Conservation (phyloP, 371 early-diverging fungal genomes). For the Syncephalastrum racemosum region DNA sequence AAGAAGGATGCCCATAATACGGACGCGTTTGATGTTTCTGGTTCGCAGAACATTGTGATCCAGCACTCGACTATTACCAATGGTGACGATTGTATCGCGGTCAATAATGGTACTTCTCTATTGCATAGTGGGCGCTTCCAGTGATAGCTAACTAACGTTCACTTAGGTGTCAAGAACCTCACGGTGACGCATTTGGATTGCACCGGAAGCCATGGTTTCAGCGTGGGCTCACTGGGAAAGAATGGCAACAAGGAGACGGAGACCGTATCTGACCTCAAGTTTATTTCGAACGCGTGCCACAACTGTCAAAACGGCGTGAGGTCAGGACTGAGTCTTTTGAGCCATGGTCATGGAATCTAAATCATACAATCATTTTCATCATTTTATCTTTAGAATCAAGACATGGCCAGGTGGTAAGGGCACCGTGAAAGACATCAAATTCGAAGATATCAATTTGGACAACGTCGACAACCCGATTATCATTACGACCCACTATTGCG, state of each 20-base stretch:
- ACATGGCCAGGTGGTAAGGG: slow-evolving; percentile 27
- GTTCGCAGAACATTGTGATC: slow-evolving; percentile 24
- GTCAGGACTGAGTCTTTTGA: neutral
- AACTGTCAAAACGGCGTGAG: slow-evolving; percentile 41
- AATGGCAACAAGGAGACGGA: slow-evolving; percentile 18
- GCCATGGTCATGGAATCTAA: too few relatives aligned
- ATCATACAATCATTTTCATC: too few relatives aligned
- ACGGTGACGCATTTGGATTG: slow-evolving; percentile 26
- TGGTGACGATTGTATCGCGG: slow-evolving; percentile 37
- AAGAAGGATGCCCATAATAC: slow-evolving; percentile 32
- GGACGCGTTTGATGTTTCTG: slow-evolving; percentile 36
- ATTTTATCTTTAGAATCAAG: slow-evolving; percentile 22
- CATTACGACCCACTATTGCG: slow-evolving; percentile 29
- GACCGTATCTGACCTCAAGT: slow-evolving; percentile 20
- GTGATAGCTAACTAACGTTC: too few relatives aligned
- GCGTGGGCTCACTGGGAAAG: slow-evolving; percentile 36
- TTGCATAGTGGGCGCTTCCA: too few relatives aligned
- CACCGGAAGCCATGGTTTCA: slow-evolving; percentile 34
- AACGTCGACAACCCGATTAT: slow-evolving; percentile 31
- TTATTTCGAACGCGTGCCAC: slow-evolving; percentile 23
- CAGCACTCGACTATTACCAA: slow-evolving; percentile 19
- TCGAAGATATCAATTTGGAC: slow-evolving; percentile 18
- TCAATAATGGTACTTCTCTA: slow-evolving; percentile 16
- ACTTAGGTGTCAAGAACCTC: slow-evolving; percentile 21
- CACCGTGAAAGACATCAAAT: slow-evolving; percentile 17